These are phyloP conservation scores for Ophiocordyceps unilateralis DNA, from an alignment of 2,329 filamentous ascomycete genomes.

Conservation along the genomic window DNA sequence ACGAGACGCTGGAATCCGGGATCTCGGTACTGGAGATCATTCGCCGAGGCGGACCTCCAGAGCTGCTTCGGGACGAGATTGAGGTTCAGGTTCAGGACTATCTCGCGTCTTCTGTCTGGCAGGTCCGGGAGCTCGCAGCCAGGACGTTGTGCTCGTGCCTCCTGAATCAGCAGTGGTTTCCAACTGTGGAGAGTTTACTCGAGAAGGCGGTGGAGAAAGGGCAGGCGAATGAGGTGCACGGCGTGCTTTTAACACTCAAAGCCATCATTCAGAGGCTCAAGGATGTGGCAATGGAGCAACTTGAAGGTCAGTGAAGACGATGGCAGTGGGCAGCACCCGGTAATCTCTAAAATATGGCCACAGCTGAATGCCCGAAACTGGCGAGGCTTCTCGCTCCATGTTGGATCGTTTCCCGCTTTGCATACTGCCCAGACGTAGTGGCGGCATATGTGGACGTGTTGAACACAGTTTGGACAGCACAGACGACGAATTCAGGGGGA, in stretches of 20 bases:
- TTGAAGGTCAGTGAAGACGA: constrained; percentile 24
- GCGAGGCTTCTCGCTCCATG: constrained; percentile 11
- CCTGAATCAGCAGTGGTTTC: constrained; percentile 31
- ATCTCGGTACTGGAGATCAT: constrained; percentile 75
- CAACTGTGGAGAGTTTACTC: constrained; percentile 20
- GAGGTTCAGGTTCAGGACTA: constrained; percentile 42
- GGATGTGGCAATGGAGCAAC: constrained; percentile 25
- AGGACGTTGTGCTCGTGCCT: constrained; percentile 51
- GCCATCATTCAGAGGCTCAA: constrained; percentile 37
- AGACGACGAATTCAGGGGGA: constrained; percentile 6
- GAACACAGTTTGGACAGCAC: constrained; percentile 21
- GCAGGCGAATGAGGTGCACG: constrained; percentile 38
- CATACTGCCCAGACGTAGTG: constrained; percentile 22
- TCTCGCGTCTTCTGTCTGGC: constrained; percentile 56
- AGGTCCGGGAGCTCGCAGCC: constrained; percentile 66
- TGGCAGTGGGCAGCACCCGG: too few species aligned
- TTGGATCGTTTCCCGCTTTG: constrained; percentile 8
- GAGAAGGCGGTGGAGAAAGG: constrained; percentile 11
- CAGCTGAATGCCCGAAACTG: constrained; percentile 15
- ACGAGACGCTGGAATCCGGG: constrained; percentile 42
- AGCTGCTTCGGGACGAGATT: constrained; percentile 34
- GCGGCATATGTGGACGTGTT: constrained; percentile 28
- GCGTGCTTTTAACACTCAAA: constrained; percentile 36
- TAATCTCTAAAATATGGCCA: too few species aligned
- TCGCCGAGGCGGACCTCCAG: constrained; percentile 51